These are phyloP conservation scores for Penicillium coffeae DNA, from an alignment of 495 filamentous ascomycete species.

Conservation along the genomic window DNA sequence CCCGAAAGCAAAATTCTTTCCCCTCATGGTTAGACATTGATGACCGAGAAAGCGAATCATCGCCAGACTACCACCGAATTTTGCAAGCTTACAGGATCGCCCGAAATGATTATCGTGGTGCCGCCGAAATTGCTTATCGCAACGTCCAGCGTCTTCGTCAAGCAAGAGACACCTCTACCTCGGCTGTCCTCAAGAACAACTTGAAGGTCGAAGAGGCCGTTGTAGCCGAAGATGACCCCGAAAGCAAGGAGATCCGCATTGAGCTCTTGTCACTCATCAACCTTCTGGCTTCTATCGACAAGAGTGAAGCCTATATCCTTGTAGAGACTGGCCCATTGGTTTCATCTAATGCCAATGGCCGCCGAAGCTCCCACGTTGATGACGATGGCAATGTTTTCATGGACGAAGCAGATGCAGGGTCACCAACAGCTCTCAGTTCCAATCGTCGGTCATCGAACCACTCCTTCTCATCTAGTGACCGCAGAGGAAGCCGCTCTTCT, in stretches of 20 bases:
- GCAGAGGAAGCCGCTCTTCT: slow-evolving; percentile 25
- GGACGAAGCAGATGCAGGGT: slow-evolving; percentile 28
- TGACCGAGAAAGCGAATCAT: slow-evolving; percentile 26
- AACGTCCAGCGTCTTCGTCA: slow-evolving; percentile 55
- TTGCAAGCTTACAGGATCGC: slow-evolving; percentile 86
- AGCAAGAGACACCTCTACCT: slow-evolving; percentile 46
- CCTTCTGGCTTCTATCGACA: slow-evolving; percentile 74
- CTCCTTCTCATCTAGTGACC: slow-evolving; percentile 13
- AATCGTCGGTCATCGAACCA: slow-evolving; percentile 13
- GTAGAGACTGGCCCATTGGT: slow-evolving; percentile 41
- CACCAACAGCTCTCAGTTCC: slow-evolving; percentile 9
- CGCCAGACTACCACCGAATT: slow-evolving; percentile 65
- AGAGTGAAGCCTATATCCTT: slow-evolving; percentile 71
- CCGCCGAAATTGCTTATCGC: slow-evolving; percentile 70
- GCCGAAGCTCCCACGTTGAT: slow-evolving; percentile 32
- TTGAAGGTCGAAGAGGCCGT: slow-evolving; percentile 47
- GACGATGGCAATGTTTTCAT: slow-evolving; percentile 42
- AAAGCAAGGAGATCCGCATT: slow-evolving; percentile 51
- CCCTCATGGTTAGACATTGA: slow-evolving; percentile 32
- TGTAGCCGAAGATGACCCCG: slow-evolving; percentile 50
- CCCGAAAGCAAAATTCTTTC: slow-evolving; percentile 35
- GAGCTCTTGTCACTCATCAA: slow-evolving; percentile 87
- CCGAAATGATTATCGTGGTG: slow-evolving; percentile 82
- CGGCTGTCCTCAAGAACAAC: slow-evolving; percentile 34
- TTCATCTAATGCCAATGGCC: slow-evolving; percentile 7